Evolutionary conservation across 1,284 basidiomycete genomes (phyloP), one percentile per base, ranked within the genome.

Genomic region (Sphagnurus paluster): DNA sequence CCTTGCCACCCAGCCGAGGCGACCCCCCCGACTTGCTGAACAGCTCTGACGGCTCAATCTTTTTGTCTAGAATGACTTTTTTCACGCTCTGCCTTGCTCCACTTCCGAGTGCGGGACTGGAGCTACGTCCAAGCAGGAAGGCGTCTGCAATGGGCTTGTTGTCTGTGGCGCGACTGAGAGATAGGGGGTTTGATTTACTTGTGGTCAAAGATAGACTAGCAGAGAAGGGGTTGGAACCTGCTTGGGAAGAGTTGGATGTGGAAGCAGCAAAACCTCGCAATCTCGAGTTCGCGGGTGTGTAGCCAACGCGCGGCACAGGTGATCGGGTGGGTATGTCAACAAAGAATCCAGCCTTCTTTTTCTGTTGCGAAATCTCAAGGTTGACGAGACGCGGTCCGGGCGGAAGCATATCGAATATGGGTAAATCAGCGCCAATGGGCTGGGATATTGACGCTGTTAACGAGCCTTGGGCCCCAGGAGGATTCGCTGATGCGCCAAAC

Each of bases 51-150:
- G 85, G 75, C 45, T 87, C 85, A 13, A 88, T 73, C 59, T 83
- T 88, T 64, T 86, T 90, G 61, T 94, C 89, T 46, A 98, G 69
- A 30, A 95, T 87, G 44, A 99, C 80, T 65, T 97, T 96, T 77
- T 98, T 99, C 52, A 98, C 92, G 63, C 91, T 97, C 47, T 87
- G 82, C 30, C 88, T 79, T 17, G 70, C 69, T n/a, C 83, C 82
- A 49, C 80, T 83, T 56, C 87, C 75, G 39, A 88, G 62, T 58
- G 84, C 71, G 61, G 93, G 68, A 72, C 88, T 90, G 20, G 83
- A 79, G 58, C 69, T 86, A 25, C 77, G 76, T 19, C 74, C 75
- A 21, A 81, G 52, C 53, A 82, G 74, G 9, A 81, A 70, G 4
- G 71, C 72, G 24, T 75, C 61, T 16, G 72, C 63, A 9, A 44